Evolutionary conservation across 345 rosid genomes (phyloP).

Genomic region (Cardamine occulta): DNA sequence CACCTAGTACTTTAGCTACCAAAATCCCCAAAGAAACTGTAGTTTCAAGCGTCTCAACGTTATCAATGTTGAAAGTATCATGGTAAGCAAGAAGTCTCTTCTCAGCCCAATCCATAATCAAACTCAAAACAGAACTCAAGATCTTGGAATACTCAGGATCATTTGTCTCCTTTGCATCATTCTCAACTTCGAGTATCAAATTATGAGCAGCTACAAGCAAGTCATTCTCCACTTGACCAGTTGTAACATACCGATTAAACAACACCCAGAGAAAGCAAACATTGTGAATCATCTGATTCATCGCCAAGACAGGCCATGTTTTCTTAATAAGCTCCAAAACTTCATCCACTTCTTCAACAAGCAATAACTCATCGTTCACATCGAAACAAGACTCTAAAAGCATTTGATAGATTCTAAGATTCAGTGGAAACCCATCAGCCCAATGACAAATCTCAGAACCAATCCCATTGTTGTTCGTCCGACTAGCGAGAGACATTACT

Average conservation of each 20-base stretch:
- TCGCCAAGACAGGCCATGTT: slow-evolving; percentile 87
- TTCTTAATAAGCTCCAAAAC: slow-evolving; percentile 87
- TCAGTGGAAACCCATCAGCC: slow-evolving; percentile 92
- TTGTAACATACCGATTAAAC: slow-evolving; percentile 72
- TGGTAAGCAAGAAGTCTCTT: slow-evolving; percentile 82
- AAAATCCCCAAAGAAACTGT: slow-evolving; percentile 67
- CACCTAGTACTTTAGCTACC: slow-evolving; percentile 69
- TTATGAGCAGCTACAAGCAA: slow-evolving; percentile 78
- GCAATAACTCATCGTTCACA: slow-evolving; percentile 63
- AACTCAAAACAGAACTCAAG: slow-evolving; percentile 61
- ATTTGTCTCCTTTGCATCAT: slow-evolving; percentile 60
- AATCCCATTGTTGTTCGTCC: slow-evolving; percentile 66
- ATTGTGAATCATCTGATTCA: slow-evolving; percentile 74
- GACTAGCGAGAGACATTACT: slow-evolving; percentile 71
- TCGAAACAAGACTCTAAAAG: slow-evolving; percentile 90
- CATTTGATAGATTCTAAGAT: slow-evolving; percentile 70
- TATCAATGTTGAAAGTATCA: slow-evolving; percentile 69
- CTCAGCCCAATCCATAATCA: slow-evolving; percentile 81
- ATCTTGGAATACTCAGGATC: slow-evolving; percentile 61
- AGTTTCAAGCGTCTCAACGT: slow-evolving; percentile 71
- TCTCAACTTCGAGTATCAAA: slow-evolving; percentile 74
- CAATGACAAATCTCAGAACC: slow-evolving; percentile 75
- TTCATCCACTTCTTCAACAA: slow-evolving; percentile 89
- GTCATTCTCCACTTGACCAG: slow-evolving; percentile 78
- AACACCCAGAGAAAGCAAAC: slow-evolving; percentile 89